phyloP scores from a whole-genome alignment of 1,284 basidiomycete genomes.

The Leccinum pachyderme region DNA sequence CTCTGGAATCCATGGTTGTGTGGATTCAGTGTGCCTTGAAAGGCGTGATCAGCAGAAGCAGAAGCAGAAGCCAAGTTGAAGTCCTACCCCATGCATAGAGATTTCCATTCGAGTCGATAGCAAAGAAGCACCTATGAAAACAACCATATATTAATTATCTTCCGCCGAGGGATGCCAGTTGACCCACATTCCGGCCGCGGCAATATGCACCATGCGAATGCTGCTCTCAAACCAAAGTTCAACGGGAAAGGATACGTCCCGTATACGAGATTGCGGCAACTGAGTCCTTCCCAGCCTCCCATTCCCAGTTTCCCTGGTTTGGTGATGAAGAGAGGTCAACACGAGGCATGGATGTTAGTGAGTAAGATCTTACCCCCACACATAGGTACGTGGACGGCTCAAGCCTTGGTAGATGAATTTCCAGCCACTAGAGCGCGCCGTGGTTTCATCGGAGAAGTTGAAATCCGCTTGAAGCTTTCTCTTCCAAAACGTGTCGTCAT shows the following conservation, averaged over 20 bases:
- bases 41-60: constrained; percentile 6
- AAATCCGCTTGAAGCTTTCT: constrained; percentile 70
- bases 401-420: constrained; percentile 78
- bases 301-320: constrained; percentile 51
- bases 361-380: constrained; percentile 69
- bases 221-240: constrained; percentile 52
- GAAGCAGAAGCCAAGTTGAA: not conserved
- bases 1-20: constrained; percentile 37
- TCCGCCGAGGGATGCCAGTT: not conserved
- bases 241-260: constrained; percentile 59
- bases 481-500: constrained; percentile 83
- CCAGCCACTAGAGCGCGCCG: constrained; percentile 73
- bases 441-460: constrained; percentile 68
- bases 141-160: constrained; percentile 5
- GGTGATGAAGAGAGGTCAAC: constrained; percentile 1
- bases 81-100: constrained; percentile 81
- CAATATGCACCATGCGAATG: constrained; percentile 67
- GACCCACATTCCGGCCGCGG: constrained; percentile 77
- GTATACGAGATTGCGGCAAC: constrained; percentile 32
- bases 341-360: not conserved
- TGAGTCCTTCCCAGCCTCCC: constrained; percentile 57
- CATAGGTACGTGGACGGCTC: constrained; percentile 56
- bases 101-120: constrained; percentile 69
- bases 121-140: constrained; percentile 69
- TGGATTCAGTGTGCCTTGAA: constrained; percentile 62